Evolutionary conservation across 192 early-diverging fungal genomes (phyloP).

Genomic region (Podila horticola): DNA sequence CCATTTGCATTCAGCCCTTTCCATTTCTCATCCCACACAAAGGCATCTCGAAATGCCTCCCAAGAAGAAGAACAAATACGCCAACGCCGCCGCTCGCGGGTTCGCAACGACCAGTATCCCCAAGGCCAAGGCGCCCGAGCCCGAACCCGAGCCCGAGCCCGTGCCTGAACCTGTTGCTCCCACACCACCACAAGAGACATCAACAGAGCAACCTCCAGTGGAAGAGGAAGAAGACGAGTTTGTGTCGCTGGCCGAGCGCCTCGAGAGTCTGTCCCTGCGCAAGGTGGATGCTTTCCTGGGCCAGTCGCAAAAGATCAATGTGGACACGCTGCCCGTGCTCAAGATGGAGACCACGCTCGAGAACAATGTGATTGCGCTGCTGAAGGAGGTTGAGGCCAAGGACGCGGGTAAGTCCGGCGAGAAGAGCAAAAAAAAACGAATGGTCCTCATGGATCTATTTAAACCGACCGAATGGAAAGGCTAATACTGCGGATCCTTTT

Average conservation of each 20-base stretch:
- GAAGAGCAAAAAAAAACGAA: background rate
- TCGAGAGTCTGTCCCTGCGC: conserved; percentile 21
- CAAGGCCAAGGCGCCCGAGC: conserved; percentile 20
- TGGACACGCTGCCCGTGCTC: conserved; percentile 42
- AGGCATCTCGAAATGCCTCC: conserved; percentile 17
- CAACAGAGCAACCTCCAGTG: background rate
- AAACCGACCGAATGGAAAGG: no score
- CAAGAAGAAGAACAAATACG: conserved; percentile 55
- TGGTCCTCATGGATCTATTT: no score
- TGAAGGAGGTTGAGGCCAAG: conserved; percentile 47
- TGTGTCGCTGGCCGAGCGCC: conserved; percentile 45
- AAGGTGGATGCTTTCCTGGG: conserved; percentile 54
- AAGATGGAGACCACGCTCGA: conserved; percentile 52
- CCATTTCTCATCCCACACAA: no score
- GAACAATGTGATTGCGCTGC: conserved; percentile 39
- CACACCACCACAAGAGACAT: background rate
- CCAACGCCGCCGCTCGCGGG: conserved; percentile 42
- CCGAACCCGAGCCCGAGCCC: conserved; percentile 21
- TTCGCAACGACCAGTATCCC: conserved; percentile 52
- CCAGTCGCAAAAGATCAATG: conserved; percentile 40
- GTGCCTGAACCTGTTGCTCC: conserved; percentile 29
- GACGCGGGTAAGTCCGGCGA: conserved; percentile 17
- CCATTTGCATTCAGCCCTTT: no score
- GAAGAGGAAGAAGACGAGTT: conserved; percentile 41
- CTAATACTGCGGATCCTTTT: no score